These are phyloP conservation scores for Yamadazyma akitaensis DNA, from an alignment of 805 yeast genomes.

Conservation along the genomic window DNA sequence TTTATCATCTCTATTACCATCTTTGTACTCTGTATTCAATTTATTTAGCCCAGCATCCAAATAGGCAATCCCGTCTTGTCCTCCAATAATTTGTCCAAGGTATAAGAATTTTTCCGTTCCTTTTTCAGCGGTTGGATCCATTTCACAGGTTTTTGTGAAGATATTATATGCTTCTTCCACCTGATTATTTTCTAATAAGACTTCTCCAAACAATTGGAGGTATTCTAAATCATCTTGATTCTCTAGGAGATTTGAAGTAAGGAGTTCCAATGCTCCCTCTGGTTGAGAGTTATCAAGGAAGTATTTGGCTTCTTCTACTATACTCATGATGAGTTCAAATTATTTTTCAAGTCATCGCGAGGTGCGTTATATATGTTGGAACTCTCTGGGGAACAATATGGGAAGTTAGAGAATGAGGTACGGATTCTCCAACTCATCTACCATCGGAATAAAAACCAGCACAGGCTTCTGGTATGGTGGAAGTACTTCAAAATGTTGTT, in stretches of 20 bases:
- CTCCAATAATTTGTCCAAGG: slow-evolving; percentile 89
- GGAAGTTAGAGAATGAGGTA: slow-evolving; percentile 43
- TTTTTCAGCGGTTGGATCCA: slow-evolving; percentile 61
- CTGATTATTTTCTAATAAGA: slow-evolving; percentile 73
- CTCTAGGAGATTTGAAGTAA: slow-evolving; percentile 35
- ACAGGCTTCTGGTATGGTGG: slow-evolving; percentile 76
- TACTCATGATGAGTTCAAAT: slow-evolving; percentile 2
- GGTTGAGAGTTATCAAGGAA: slow-evolving; percentile 48
- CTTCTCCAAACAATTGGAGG: slow-evolving; percentile 67
- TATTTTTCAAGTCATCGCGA: slow-evolving; percentile 10
- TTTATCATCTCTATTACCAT: slow-evolving; percentile 21
- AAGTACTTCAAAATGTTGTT: slow-evolving; percentile 59
- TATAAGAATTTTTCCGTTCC: slow-evolving; percentile 86
- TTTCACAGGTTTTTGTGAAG: slow-evolving; percentile 55
- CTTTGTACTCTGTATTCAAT: slow-evolving; percentile 19
- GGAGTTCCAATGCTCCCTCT: slow-evolving; percentile 48
- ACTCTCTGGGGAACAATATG: background rate
- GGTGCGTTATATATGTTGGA: background rate
- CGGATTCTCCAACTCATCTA: slow-evolving; percentile 59
- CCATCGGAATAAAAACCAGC: slow-evolving; percentile 77
- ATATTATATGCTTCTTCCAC: slow-evolving; percentile 73
- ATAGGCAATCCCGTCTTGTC: slow-evolving; percentile 62
- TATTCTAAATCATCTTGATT: slow-evolving; percentile 40
- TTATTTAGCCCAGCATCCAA: slow-evolving; percentile 58
- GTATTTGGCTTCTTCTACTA: slow-evolving; percentile 37